Base-by-base conservation (phyloP, 2,329 filamentous ascomycete species). In the Penicillium sp. region DNA sequence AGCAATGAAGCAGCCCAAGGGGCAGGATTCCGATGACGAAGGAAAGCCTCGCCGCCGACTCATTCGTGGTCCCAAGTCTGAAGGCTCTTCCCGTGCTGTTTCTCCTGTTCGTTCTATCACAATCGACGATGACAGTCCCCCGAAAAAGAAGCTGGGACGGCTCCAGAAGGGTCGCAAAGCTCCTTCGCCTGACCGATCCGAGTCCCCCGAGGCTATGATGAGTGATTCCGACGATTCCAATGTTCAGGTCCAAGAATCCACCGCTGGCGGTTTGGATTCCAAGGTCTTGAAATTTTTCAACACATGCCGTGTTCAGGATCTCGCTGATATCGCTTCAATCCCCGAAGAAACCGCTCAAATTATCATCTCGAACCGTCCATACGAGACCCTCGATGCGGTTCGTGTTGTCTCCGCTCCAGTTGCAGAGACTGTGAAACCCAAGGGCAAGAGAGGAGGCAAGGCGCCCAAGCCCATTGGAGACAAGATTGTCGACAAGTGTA, bases 261-360 rank as follows among this genome's bases (percentile, higher is more conserved):
- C 77, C 43, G 76, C 78, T 27, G 75, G 78, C 50, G 73, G 75
- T 19, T 71, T 85, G 41, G 80, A 85, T 31, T 69, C 69, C 5
- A 82, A 82, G 55, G 84, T 97, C 7, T 79, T 97, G 29, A 82
- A 86, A 8, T 95, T 92, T 68, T 87, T 99, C 74, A 97, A 97
- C 69, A 86, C 82, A 0, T 94, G 90, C 71, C 85, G 86, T 6
- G 78, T 85, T 10, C 84, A 88, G 37, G 90, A 93, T 57, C 83
- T 99, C 42, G 85, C 89, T 2, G 93, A 96, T 65, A 87, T 97
- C 60, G 91, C 91, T 0, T 87, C 87, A 33, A 86, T 89, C 59
- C 87, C 89, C 37, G 83, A 89, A 63, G 84, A 87, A 6, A 82
- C 87, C 47, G 87, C 93, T 1, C 81, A 87, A 43, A 75, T 85